Base-by-base conservation (phyloP, 306 rosid genomes). In the Corylus americana region DNA sequence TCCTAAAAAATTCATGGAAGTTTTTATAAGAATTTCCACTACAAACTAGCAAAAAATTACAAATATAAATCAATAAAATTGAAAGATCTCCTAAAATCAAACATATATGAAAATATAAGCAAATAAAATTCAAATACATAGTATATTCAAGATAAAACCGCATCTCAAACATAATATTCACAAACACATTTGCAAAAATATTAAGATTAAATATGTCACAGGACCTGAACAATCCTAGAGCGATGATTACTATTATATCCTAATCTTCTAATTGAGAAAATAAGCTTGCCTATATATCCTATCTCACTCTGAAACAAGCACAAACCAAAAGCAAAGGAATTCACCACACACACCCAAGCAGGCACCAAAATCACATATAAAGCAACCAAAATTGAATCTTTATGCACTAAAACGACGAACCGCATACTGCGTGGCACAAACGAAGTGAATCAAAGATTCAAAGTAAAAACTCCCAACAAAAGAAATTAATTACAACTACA, bases 221-320 rank as follows among this genome's bases (percentile, higher is more conserved):
- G 44, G 69, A 62, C 10, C 35, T 62, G 69, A 62, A 25, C 4
- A 61, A 61, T 27, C 67, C 39, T 27, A 10, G 11, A 27, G 67
- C 37, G 27, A 58, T 9, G 64, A 49, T n/a, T 3, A 9, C 64
- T 51, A 55, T 84, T 85, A 81, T 87, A 83, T n/a, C 27, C 49
- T 16, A 35, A 39, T 66, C 13, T 17, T 66, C 25, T 7, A 29
- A 11, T 31, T 14, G 69, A 29, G 18, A 2, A 29, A 63, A 63
- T 29, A 29, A 14, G 18, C 39, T 31, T 63, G 44, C 70, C 42
- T 27, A 61, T 5, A 29, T 63, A 31, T 63, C 70, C 8, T 5
- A 31, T 58, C 25, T 11, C 20, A 22, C 25, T 58, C 37, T 58
- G 31, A 58, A 17, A 58, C 35, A 58, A 58, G 35, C 13, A 25